These are phyloP conservation scores for Plantago ovata DNA, from an alignment of 257 asterid species.

Conservation along the genomic window DNA sequence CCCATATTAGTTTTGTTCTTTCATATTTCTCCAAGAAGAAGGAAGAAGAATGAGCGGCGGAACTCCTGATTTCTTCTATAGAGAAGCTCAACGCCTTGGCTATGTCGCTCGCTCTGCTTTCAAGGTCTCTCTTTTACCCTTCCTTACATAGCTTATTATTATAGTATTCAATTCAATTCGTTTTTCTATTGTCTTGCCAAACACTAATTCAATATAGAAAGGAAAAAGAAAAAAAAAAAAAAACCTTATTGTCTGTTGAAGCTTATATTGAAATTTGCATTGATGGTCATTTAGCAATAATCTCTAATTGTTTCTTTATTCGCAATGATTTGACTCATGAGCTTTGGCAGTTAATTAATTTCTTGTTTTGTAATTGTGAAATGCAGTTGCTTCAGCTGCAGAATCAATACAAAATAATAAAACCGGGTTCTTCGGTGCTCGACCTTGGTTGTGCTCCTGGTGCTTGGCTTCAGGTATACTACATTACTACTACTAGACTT, in stretches of 20 bases:
- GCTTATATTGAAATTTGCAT: background rate
- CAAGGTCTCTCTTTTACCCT: slow-evolving; percentile 45
- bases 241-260: no score
- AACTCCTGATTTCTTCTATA: slow-evolving; percentile 77
- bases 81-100: slow-evolving; percentile 95
- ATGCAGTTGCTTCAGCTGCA: slow-evolving; percentile 83
- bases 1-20: no score
- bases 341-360: no score
- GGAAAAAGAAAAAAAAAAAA: no score
- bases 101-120: slow-evolving; percentile 95
- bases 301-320: no score
- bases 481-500: background rate
- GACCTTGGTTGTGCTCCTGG: slow-evolving; percentile 99
- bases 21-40: no score
- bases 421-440: slow-evolving; percentile 70
- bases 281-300: background rate
- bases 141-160: background rate
- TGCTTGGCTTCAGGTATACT: slow-evolving; percentile 90
- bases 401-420: slow-evolving; percentile 67
- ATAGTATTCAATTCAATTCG: background rate
- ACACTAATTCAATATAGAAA: background rate
- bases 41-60: slow-evolving; percentile 40
- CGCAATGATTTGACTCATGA: no score
- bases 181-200: background rate
- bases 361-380: slow-evolving; percentile 13